Conservation (phyloP, 2,329 filamentous ascomycete genomes). For the Stachybotrys elegans region DNA sequence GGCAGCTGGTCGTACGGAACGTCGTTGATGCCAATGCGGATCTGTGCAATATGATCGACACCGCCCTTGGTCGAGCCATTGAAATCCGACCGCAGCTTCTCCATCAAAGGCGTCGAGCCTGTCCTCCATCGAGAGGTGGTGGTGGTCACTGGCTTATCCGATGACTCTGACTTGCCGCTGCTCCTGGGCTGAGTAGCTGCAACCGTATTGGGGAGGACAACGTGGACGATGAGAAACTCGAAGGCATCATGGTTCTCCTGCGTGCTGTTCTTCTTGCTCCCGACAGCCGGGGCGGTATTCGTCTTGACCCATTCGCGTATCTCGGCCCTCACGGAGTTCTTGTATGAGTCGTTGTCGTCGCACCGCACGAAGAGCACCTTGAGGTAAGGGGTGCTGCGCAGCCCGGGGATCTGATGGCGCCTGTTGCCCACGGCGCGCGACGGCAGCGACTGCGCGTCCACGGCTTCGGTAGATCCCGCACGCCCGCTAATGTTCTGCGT, state of each 20-base stretch:
- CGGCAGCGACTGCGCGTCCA: conserved; percentile 27
- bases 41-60: conserved; percentile 76
- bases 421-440: conserved; percentile 39
- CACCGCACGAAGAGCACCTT: conserved; percentile 87
- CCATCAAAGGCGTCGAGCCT: conserved; percentile 75
- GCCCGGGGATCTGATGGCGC: conserved; percentile 89
- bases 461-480: conserved; percentile 30
- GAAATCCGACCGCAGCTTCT: conserved; percentile 88
- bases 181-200: conserved; percentile 73
- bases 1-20: conserved; percentile 61
- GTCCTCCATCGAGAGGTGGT: conserved; percentile 70
- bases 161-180: conserved; percentile 46
- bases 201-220: conserved; percentile 80
- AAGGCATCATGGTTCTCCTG: conserved; percentile 95
- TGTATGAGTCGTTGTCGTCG: conserved; percentile 95
- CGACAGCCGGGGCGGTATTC: conserved; percentile 56
- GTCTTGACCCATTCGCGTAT: conserved; percentile 89
- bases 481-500: conserved; percentile 46
- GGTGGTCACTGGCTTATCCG: conserved; percentile 61
- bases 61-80: conserved; percentile 66
- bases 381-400: conserved; percentile 88
- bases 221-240: conserved; percentile 91
- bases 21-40: conserved; percentile 70
- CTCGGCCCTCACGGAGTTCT: conserved; percentile 68
- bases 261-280: conserved; percentile 51